Base-by-base conservation (phyloP, 345 rosid genomes). In the Carallia brachiata region DNA sequence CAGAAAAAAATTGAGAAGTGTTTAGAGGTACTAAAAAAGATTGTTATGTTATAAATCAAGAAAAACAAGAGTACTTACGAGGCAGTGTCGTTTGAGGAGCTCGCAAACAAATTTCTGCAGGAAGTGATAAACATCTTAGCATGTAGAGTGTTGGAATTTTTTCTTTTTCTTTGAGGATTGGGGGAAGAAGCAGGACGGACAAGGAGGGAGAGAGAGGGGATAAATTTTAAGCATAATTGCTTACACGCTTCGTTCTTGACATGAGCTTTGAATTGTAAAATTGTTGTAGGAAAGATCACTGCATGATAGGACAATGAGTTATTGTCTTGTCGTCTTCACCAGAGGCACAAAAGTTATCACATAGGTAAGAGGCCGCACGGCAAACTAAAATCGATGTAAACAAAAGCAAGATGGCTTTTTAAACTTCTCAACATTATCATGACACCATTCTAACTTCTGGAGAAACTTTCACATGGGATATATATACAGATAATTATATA, bases 231-330 rank as follows among this genome's bases (percentile, higher is more conserved):
- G 50, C 50, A 44, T 44, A 44, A 16, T 32, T 62, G 74, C 83
- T 67, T 81, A 79, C 81, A 75, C 68, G 0, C 0, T 32, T 34
- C 64, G 30, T 1, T 2, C 23, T 39, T 53, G 72, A 55, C 84
- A 79, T 6, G 52, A 10, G 71, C 8, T 63, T 57, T 2, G 52
- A 18, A 27, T 23, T 5, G 17, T 15, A 48, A 81, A 81, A 36
- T 58, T 81, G 71, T 77, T 81, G 68, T 78, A 81, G 2, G 85
- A 79, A 44, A 84, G 71, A 16, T 79, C 85, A 61, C 87, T 84
- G 73, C 75, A 50, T 16, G 47, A 50, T 3, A 32, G 61, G 6
- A 6, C 17, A 13, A 30, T 2, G n/a, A 54, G 48, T 37, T 10
- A 54, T 7, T 1, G 12, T 36, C 31, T 56, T 37, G 12, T 4